Conservation (phyloP, 2,329 filamentous ascomycete genomes). For the Sclerotinia spermophila region DNA sequence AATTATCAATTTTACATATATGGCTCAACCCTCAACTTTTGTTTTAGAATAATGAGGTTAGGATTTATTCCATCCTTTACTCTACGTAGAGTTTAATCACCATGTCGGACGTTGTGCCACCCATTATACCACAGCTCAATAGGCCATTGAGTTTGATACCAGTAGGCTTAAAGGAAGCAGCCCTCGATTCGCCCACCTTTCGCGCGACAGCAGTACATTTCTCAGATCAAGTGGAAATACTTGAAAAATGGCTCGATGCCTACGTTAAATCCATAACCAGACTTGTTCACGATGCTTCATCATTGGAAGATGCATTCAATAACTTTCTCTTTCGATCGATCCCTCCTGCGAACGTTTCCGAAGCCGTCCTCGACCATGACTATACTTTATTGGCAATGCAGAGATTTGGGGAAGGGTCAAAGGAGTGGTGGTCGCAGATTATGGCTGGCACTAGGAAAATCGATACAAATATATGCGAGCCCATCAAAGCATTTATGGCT, state of each 20-base stretch:
- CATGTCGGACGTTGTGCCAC: slow-evolving; percentile 25
- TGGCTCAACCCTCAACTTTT: neutral
- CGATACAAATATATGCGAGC: slow-evolving; percentile 74
- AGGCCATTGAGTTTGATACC: slow-evolving; percentile 46
- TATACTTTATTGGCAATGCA: slow-evolving; percentile 87
- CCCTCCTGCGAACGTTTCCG: slow-evolving; percentile 70
- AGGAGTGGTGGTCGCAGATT: slow-evolving; percentile 81
- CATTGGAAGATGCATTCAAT: slow-evolving; percentile 76
- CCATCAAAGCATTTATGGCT: slow-evolving; percentile 72
- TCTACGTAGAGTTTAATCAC: slow-evolving; percentile 22
- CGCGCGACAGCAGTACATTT: slow-evolving; percentile 84
- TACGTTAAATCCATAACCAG: slow-evolving; percentile 61
- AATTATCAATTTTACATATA: neutral
- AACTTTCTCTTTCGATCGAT: slow-evolving; percentile 70
- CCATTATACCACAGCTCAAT: slow-evolving; percentile 26
- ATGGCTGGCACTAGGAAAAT: slow-evolving; percentile 72
- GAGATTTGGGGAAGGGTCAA: slow-evolving; percentile 77
- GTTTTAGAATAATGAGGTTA: slow-evolving; percentile 15
- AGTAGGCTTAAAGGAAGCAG: slow-evolving; percentile 87
- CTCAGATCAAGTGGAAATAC: slow-evolving; percentile 81
- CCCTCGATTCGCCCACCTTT: slow-evolving; percentile 94
- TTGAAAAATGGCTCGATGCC: slow-evolving; percentile 87
- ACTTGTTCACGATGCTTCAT: slow-evolving; percentile 61
- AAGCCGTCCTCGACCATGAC: slow-evolving; percentile 88
- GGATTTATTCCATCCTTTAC: slow-evolving; percentile 1